phyloP scores from a whole-genome alignment of 208 protist species.

The Acanthamoeba triangularis region DNA sequence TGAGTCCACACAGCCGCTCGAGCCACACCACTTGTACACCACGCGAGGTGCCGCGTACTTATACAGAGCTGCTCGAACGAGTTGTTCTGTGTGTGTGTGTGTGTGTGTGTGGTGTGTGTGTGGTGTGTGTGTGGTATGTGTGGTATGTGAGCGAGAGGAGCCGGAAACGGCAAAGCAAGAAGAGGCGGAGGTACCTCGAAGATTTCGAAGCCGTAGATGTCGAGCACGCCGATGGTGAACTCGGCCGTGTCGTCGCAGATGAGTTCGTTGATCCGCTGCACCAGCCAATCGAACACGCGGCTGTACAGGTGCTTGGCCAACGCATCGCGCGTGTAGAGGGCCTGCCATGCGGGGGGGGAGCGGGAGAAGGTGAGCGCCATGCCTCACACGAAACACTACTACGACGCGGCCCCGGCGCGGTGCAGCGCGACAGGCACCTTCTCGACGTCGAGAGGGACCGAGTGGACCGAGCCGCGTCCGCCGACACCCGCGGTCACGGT shows the following conservation, averaged over 20 bases:
- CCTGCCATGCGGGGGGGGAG: not conserved
- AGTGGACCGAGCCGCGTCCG: conserved; percentile 24
- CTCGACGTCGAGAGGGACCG: conserved; percentile 58
- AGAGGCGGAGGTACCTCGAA: conserved; percentile 76
- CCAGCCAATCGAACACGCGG: conserved; percentile 97
- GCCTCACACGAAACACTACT: not conserved
- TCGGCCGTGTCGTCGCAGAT: conserved; percentile 85
- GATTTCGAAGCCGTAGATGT: conserved; percentile 96
- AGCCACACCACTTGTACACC: too few relatives aligned
- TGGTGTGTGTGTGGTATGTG: conserved; percentile 31
- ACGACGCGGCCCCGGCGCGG: too few relatives aligned
- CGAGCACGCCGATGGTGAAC: conserved; percentile 90
- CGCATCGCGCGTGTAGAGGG: conserved; percentile 86
- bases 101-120: conserved; percentile 69
- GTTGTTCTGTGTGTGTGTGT: conserved; percentile 86
- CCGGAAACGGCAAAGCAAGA: not conserved
- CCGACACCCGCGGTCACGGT: conserved; percentile 57
- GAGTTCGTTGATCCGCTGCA: conserved; percentile 95
- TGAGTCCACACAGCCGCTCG: too few relatives aligned
- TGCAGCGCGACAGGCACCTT: conserved; percentile 4
- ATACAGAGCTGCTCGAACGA: conserved; percentile 92
- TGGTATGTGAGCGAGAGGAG: conserved; percentile 74
- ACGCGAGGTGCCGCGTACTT: conserved; percentile 78
- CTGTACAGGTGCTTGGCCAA: conserved; percentile 95
- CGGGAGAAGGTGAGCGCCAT: not conserved